Conservation (phyloP, 1,284 basidiomycete species). For the Naganishia albida region DNA sequence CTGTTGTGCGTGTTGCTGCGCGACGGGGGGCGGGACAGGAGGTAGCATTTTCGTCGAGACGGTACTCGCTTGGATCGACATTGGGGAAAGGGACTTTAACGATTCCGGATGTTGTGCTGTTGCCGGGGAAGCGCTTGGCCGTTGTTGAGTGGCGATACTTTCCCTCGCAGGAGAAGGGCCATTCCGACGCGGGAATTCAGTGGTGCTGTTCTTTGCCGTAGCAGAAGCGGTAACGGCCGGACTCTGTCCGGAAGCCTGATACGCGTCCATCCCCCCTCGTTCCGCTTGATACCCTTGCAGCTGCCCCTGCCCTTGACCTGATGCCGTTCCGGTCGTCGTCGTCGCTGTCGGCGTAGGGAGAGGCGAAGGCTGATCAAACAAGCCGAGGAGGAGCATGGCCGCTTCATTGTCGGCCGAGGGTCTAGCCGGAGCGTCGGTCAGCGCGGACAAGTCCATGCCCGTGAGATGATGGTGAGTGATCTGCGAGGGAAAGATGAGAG, state of each 20-base stretch:
- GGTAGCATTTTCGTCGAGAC: conserved; percentile 8
- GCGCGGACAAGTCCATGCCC: conserved; percentile 17
- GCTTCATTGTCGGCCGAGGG: conserved; percentile 32
- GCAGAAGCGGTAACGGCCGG: not conserved
- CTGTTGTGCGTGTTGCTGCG: conserved; percentile 4
- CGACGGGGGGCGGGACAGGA: conserved; percentile 16
- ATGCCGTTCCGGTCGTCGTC: not conserved
- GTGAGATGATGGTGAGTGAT: not conserved
- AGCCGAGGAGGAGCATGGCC: conserved; percentile 30
- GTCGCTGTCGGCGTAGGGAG: not conserved
- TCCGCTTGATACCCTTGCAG: conserved; percentile 20
- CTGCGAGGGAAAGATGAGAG: not conserved
- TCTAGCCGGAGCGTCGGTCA: conserved; percentile 10
- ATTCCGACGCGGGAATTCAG: not conserved
- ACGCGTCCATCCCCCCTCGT: not conserved
- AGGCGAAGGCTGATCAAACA: conserved; percentile 23
- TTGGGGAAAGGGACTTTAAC: conserved; percentile 10
- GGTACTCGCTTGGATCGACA: not conserved
- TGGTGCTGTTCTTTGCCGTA: not conserved
- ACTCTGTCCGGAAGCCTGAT: not conserved
- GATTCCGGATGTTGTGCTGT: not conserved
- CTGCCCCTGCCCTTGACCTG: conserved; percentile 5
- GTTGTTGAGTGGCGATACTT: not conserved
- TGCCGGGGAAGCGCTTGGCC: conserved; percentile 1
- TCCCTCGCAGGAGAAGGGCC: not conserved